phyloP scores from a whole-genome alignment of 495 filamentous ascomycete genomes.

The Symbiotaphrina buchneri region DNA sequence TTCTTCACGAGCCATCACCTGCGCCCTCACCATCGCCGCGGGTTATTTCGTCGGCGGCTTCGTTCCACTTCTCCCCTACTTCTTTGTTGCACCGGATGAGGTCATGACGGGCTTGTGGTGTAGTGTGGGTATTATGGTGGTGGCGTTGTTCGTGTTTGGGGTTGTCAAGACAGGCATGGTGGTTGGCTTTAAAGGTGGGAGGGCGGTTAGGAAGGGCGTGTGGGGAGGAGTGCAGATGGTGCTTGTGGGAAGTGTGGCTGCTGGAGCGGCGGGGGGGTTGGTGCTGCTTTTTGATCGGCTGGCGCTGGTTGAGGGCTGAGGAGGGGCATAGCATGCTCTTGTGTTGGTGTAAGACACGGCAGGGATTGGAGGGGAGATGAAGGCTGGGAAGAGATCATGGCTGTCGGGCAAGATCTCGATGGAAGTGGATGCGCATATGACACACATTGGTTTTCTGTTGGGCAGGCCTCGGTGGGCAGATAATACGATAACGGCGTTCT shows the following conservation, averaged over 20 bases:
- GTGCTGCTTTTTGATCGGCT: slow-evolving; percentile 18
- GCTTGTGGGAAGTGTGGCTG: slow-evolving; percentile 4
- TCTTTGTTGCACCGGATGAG: slow-evolving; percentile 2
- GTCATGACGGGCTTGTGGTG: slow-evolving; percentile 4
- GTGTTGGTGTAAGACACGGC: no score
- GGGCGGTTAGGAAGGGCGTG: slow-evolving; percentile 6
- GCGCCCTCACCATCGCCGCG: slow-evolving; percentile 4
- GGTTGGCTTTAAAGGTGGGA: background rate
- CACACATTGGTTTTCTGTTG: no score
- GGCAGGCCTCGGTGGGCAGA: no score
- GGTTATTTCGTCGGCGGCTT: slow-evolving; percentile 7
- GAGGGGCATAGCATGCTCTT: no score
- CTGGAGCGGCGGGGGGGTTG: slow-evolving; percentile 5
- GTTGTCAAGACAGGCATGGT: slow-evolving; percentile 4
- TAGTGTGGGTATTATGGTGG: slow-evolving; percentile 4
- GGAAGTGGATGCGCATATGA: no score
- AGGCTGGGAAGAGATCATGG: no score
- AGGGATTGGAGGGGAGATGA: no score
- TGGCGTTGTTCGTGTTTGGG: slow-evolving; percentile 5
- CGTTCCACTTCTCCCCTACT: slow-evolving; percentile 5
- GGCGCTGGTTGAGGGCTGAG: no score
- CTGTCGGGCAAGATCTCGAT: no score
- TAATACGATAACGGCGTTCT: no score
- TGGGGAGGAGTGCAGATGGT: slow-evolving; percentile 6
- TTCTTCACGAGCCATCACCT: slow-evolving; percentile 3